Base-by-base conservation (phyloP, 2,329 filamentous ascomycete genomes). In the Periconia macrospinosa region DNA sequence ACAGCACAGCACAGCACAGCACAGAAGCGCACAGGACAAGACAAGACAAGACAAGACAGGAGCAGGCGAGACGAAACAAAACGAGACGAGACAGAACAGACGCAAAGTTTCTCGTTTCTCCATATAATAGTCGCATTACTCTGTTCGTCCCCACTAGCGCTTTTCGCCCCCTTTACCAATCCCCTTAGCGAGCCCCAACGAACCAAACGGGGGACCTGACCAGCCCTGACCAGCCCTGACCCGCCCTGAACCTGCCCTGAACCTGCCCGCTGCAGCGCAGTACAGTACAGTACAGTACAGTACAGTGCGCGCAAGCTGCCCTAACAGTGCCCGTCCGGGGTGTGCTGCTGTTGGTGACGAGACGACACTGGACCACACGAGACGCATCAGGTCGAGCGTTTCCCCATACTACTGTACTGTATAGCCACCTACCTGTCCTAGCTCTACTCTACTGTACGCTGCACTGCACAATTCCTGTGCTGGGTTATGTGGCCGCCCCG, bases 181-280 rank as follows among this genome's bases (percentile, higher is more conserved):
- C 27, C 18, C 23, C 45, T 8, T 42, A 33, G 17, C 30, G 33
- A 37, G 13, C 40, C 50, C 45, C 50, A 53, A 53, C 50, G 45
- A 45, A 30, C 45, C 50, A 49, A 37, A 37, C 33, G 30, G 30
- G 30, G 37, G 40, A 37, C 18, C 30, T 45, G 17, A 10, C 30
- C 30, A 33, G 30, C 13, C 30, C 30, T 8, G 30, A 8, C 30
- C 30, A 8, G 30, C 13, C 30, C 13, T 33, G 30, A 33, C 30
- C 13, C 13, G 30, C 30, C n/a, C n/a, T n/a, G 37, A 27, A 37
- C 18, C 30, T 45, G 18, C 13, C 33, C 33, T 14, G 33, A 14
- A 13, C 33, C 11, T 13, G 11, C 33, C 33, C 11, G 33, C 33
- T 37, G 33, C 6, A 13, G 11, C 3, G 33, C 33, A 6, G 33